Evolutionary conservation across 306 rosid genomes (phyloP).

Genomic region (Gillenia trifoliata): DNA sequence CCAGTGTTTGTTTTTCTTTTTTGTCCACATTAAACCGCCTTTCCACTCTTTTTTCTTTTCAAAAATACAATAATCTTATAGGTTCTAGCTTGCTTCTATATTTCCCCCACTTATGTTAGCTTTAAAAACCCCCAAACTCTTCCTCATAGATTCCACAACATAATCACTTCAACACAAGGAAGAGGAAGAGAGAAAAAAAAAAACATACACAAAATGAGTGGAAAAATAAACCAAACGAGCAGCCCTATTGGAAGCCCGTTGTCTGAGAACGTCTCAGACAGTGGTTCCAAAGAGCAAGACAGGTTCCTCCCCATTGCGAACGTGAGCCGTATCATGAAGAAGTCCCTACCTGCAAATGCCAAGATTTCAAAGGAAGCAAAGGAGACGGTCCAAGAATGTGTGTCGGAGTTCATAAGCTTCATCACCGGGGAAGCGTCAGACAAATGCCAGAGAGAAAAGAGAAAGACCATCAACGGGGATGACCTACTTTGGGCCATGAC

Average conservation of each 20-base stretch:
- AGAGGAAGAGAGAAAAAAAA: background rate
- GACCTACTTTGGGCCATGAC: conserved; percentile 95
- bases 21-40: conserved; percentile 40
- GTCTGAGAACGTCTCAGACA: conserved; percentile 59
- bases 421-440: conserved; percentile 89
- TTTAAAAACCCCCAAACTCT: conserved; percentile 28
- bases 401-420: conserved; percentile 89
- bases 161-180: background rate
- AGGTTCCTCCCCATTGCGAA: conserved; percentile 82
- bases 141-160: conserved; percentile 4
- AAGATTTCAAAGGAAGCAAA: conserved; percentile 87
- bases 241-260: conserved; percentile 75
- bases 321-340: conserved; percentile 83
- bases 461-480: conserved; percentile 85
- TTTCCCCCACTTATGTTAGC: background rate
- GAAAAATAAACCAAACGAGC: conserved; percentile 48
- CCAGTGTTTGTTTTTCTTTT: conserved; percentile 9
- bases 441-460: conserved; percentile 76
- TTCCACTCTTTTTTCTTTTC: conserved; percentile 9
- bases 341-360: conserved; percentile 73
- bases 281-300: conserved; percentile 68
- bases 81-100: background rate
- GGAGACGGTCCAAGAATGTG: conserved; percentile 84
- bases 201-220: conserved; percentile 33
- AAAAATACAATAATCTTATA: background rate